Evolutionary conservation across 805 yeast genomes (phyloP), one percentile per base, ranked within the genome.

Genomic region (Teunomyces lycoperdinae): DNA sequence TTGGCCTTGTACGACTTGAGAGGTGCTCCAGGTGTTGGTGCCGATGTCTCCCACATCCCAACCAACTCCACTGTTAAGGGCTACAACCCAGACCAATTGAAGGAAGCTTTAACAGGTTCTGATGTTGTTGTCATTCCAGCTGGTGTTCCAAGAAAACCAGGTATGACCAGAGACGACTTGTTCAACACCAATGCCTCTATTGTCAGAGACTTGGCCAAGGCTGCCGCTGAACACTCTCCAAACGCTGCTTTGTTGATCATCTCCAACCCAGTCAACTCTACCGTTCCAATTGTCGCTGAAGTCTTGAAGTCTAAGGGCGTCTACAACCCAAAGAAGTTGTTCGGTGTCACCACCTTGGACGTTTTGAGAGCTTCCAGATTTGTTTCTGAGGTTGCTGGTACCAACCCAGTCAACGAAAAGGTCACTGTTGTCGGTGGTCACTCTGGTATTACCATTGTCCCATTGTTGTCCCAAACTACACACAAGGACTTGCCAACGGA

Each of bases 141-240:
- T 49, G 97, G 97, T 78, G 95, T 91, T 50, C 97, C 96, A 78
- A 88, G 95, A 83, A 91, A 90, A 78, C 97, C 97, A 58, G 97
- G 97, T 71, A 91, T 91, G 97, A 89, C 97, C 65, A 87, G 97
- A 79, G 97, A 91, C 70, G 97, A 91, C 68, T 79, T 91, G 63
- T 91, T 91, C 85, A 85, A 88, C 79, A 91, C 95, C 77, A 91
- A 91, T 66, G 97, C 97, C 45, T 85, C 95, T 45, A 91, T 91
- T 70, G 97, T 91, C 54, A 84, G 94, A 68, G 96, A 88, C 71
- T 80, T 91, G 70, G 96, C 96, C 67, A 78, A 84, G 72, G 87
- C 90, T 46, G 81, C 81, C 60, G 96, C 95, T 52, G 88, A 86
- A 56, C 66, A 77, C 70, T 80, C 87, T 56, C 97, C 97, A 66